Evolutionary conservation across 495 filamentous ascomycete genomes (phyloP), one percentile per base, ranked within the genome.

Genomic region (Pyrenula aspistea): DNA sequence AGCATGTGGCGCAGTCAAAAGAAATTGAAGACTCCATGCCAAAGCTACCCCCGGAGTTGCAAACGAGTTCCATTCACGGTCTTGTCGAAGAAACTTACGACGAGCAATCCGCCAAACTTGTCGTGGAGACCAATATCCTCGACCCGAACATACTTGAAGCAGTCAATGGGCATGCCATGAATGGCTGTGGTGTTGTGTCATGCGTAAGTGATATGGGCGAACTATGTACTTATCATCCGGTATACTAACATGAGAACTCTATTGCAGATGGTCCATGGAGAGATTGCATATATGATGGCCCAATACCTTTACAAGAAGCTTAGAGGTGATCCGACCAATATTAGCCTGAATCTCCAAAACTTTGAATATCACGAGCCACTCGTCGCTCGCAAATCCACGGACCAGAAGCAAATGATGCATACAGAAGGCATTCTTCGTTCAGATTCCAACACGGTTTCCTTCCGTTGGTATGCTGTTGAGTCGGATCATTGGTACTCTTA

Each of bases 231-330:
- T 42, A 42, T 42, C 31, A 42, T 42, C 31, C 31, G 31, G 15
- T 42, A 52, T 24, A 20, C 50, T 52, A 52, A 52, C 50, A 52
- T 52, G 31, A 15, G 15, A 15, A 42, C 31, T 42, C 15, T 8
- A 42, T 42, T 4, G n/a, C 50, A 63, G 63, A 68, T 61, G 10
- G 58, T 71, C 12, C 90, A 89, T 59, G 87, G 81, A 22, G 88
- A 92, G 66, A 88, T 89, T 73, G 86, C 85, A 12, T 77, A 88
- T 58, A 90, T 87, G 0, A 68, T 88, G 48, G 83, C 76, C 58
- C 78, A 89, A 24, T 89, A 88, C 59, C 71, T 83, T 24, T 58
- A 62, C 49, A 56, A 55, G 12, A 42, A 56, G 15, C 42, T 68
- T 0, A 22, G 42, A 0, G 63, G 65, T 2, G 47, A 62, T 12